A percentile compares a stretch with the other conserved stretches of the same genome.
Evolutionary conservation across 805 yeast genomes (phyloP).

Genomic region (Spathaspora arborariae): DNA sequence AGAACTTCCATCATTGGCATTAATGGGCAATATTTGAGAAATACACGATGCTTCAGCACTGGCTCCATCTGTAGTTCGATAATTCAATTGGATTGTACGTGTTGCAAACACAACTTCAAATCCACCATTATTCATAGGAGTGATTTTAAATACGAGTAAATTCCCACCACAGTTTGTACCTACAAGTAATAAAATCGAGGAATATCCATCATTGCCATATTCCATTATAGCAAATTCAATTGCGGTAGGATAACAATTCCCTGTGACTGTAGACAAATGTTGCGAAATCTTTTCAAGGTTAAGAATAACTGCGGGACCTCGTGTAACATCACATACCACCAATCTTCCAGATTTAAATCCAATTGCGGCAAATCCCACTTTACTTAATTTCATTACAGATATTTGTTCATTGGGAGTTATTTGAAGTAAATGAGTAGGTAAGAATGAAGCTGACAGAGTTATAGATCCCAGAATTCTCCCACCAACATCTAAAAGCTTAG

Average conservation of each 20-base stretch:
- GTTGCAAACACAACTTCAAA: slow-evolving; percentile 54
- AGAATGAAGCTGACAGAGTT: slow-evolving; percentile 26
- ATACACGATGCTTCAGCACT: slow-evolving; percentile 52
- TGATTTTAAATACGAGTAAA: slow-evolving; percentile 56
- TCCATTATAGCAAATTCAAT: slow-evolving; percentile 74
- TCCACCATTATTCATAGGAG: slow-evolving; percentile 60
- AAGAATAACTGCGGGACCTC: slow-evolving; percentile 70
- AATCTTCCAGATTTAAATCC: slow-evolving; percentile 76
- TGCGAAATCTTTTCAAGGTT: slow-evolving; percentile 29
- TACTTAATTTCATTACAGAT: slow-evolving; percentile 61
- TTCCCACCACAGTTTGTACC: slow-evolving; percentile 78
- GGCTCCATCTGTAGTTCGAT: slow-evolving; percentile 25
- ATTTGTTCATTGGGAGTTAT: slow-evolving; percentile 40
- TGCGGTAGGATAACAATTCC: slow-evolving; percentile 44
- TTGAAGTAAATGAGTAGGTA: slow-evolving; percentile 29
- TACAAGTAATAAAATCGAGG: slow-evolving; percentile 67
- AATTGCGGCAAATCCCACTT: slow-evolving; percentile 79
- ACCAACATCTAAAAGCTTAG: slow-evolving; percentile 45
- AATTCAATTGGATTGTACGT: slow-evolving; percentile 34
- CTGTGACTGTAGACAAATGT: slow-evolving; percentile 29
- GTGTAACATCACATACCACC: slow-evolving; percentile 63
- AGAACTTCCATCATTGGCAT: slow-evolving; percentile 56
- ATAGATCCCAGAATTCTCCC: slow-evolving; percentile 48
- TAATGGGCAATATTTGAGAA: slow-evolving; percentile 53
- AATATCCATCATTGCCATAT: slow-evolving; percentile 60